phyloP scores from a whole-genome alignment of 2,329 filamentous ascomycete species.

The Beauveria medogensis region DNA sequence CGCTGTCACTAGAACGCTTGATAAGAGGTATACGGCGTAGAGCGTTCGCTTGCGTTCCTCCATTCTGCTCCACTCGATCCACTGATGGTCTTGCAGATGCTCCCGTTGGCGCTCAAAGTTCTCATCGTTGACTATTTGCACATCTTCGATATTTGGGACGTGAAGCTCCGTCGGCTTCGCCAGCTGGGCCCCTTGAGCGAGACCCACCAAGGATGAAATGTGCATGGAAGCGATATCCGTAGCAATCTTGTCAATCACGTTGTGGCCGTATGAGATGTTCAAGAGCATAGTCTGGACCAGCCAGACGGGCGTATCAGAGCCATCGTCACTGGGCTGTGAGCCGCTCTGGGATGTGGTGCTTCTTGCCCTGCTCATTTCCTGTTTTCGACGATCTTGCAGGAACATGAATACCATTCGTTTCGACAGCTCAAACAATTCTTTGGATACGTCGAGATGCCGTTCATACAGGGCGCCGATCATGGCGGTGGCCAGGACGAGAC shows the following conservation, averaged over 20 bases:
- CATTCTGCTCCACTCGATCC: conserved; percentile 78
- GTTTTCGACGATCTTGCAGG: conserved; percentile 81
- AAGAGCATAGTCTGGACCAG: conserved; percentile 94
- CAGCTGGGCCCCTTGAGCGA: conserved; percentile 82
- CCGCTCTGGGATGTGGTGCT: conserved; percentile 39
- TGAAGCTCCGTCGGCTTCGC: conserved; percentile 38
- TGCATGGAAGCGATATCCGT: conserved; percentile 91
- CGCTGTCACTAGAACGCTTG: conserved; percentile 80
- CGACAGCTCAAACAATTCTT: conserved; percentile 81
- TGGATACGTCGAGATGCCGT: conserved; percentile 68
- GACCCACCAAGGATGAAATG: conserved; percentile 80
- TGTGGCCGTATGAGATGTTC: conserved; percentile 92
- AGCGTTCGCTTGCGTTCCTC: conserved; percentile 92
- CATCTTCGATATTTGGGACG: conserved; percentile 41
- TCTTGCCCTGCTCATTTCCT: conserved; percentile 59
- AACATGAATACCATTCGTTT: conserved; percentile 95
- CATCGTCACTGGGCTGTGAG: conserved; percentile 46
- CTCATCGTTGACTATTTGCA: conserved; percentile 50
- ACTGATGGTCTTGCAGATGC: conserved; percentile 53
- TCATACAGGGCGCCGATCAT: conserved; percentile 81
- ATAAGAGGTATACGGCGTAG: conserved; percentile 84
- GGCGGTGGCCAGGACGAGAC: conserved; percentile 74
- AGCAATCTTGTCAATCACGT: conserved; percentile 83
- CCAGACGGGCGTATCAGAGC: conserved; percentile 78
- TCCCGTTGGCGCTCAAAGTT: conserved; percentile 42